Base-by-base conservation (phyloP, 192 early-diverging fungal species). In the Coemansia sp. region DNA sequence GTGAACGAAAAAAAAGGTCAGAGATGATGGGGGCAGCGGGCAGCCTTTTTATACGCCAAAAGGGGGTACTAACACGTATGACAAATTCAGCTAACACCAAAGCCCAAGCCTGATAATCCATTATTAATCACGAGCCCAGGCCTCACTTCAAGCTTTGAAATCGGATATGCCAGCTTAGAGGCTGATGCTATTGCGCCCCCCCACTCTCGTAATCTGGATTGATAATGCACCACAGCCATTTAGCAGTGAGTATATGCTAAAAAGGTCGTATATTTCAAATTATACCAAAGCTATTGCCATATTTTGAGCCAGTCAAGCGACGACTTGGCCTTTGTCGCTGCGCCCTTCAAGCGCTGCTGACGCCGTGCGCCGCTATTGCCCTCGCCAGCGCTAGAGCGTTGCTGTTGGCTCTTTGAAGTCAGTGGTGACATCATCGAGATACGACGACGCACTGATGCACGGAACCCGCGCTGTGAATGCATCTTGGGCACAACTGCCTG, bases 261-360 rank as follows among this genome's bases (percentile, higher is more conserved):
- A 38, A 38, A 38, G 6, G 6, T 7, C 36, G 36, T 38, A 9
- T 38, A 38, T 38, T 38, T 9, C 36, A 8, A 38, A 38, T 6
- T 38, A 8, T 2, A 43, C 5, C 3, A 43, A 11, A 41, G 18
- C 60, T 65, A 54, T 38, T 79, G 69, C 82, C 82, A 84, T 18
- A 84, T 76, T 52, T 84, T 84, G 11, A 84, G 77, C 82, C 82
- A 84, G 29, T 84, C 82, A 5, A 84, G 74, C 7, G 82, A 84
- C 47, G 82, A 84, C 59, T 84, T 84, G 43, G 77, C 57, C 74
- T 79, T 84, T 27, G 77, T 75, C 6, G 76, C 67, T 4, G 62
- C 72, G 22, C 47, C 59, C 29, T 49, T 55, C 40, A 51, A 24
- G 43, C 52, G 65, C 20, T 66, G 66, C 57, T 60, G 57, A 33